Evolutionary conservation across 1,284 basidiomycete species (phyloP).

Genomic region (Austroboletus niveus): DNA sequence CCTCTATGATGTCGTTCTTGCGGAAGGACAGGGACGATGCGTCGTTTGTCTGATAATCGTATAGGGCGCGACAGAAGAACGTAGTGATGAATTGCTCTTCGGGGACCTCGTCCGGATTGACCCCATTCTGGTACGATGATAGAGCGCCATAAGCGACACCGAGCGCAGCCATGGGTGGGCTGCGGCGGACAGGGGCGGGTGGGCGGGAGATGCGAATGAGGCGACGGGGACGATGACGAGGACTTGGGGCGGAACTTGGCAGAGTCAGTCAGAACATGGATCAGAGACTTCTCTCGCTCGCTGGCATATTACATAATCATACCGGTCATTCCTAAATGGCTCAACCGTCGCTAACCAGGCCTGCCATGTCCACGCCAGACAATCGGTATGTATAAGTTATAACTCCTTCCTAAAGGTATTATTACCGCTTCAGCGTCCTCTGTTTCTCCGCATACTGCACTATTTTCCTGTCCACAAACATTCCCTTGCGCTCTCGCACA

Average conservation of each 20-base stretch:
- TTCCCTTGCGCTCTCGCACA: slow-evolving; percentile 90
- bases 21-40: slow-evolving; percentile 86
- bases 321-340: slow-evolving; percentile 2
- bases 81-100: slow-evolving; percentile 63
- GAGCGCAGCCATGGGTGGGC: slow-evolving; percentile 27
- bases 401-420: not conserved
- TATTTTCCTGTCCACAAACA: slow-evolving; percentile 92
- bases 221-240: slow-evolving; percentile 11
- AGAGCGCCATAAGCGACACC: slow-evolving; percentile 22
- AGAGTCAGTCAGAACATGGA: slow-evolving; percentile 13
- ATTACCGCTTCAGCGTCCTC: slow-evolving; percentile 85
- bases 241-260: slow-evolving; percentile 10
- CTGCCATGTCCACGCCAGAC: slow-evolving; percentile 12
- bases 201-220: slow-evolving; percentile 1
- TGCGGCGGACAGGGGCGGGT: not conserved
- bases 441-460: slow-evolving; percentile 96
- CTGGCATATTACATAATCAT: slow-evolving; percentile 26
- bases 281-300: slow-evolving; percentile 10
- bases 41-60: slow-evolving; percentile 90
- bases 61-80: slow-evolving; percentile 89
- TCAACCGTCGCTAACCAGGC: slow-evolving; percentile 15
- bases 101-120: slow-evolving; percentile 29
- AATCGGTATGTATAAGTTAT: not conserved
- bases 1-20: slow-evolving; percentile 90
- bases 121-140: slow-evolving; percentile 20